phyloP scores from a whole-genome alignment of 2,329 filamentous ascomycete species.

The Colletotrichum spinosum region DNA sequence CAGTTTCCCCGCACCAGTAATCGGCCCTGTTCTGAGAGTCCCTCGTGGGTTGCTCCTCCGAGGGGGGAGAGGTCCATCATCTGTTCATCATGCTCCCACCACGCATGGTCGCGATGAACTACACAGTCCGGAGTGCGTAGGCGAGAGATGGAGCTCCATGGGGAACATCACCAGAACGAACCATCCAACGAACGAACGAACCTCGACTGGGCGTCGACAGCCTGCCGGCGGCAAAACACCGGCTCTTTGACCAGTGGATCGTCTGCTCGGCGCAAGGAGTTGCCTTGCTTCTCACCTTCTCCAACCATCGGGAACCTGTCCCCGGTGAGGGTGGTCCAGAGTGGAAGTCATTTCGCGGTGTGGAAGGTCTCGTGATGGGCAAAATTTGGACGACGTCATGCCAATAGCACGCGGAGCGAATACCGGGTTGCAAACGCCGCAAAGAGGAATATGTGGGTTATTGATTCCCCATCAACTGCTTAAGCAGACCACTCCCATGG shows the following conservation, averaged over 20 bases:
- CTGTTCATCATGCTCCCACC: not conserved
- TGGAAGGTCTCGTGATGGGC: constrained; percentile 22
- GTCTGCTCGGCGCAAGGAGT: constrained; percentile 5
- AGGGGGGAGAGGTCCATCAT: not conserved
- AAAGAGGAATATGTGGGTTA: constrained; percentile 10
- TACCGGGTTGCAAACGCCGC: constrained; percentile 1
- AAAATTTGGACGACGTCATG: constrained; percentile 21
- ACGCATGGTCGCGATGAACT: not conserved
- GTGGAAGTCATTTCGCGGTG: constrained; percentile 9
- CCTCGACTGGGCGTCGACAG: not conserved
- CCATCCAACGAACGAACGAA: not conserved
- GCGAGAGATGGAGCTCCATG: not conserved
- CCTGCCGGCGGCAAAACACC: constrained; percentile 29
- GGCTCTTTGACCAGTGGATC: constrained; percentile 9
- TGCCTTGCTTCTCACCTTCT: not conserved
- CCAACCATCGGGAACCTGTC: constrained; percentile 5
- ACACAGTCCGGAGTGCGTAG: not conserved
- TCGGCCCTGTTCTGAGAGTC: constrained; percentile 33
- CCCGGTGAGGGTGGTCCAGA: not conserved
- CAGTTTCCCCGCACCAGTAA: constrained; percentile 30
- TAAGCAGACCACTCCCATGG: constrained; percentile 24
- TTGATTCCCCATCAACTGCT: constrained; percentile 10
- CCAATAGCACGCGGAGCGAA: constrained; percentile 17
- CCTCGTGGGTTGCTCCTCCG: constrained; percentile 2
- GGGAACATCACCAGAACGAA: not conserved